Evolutionary conservation across 805 yeast species (phyloP).

Genomic region (Ogataea methylovora): DNA sequence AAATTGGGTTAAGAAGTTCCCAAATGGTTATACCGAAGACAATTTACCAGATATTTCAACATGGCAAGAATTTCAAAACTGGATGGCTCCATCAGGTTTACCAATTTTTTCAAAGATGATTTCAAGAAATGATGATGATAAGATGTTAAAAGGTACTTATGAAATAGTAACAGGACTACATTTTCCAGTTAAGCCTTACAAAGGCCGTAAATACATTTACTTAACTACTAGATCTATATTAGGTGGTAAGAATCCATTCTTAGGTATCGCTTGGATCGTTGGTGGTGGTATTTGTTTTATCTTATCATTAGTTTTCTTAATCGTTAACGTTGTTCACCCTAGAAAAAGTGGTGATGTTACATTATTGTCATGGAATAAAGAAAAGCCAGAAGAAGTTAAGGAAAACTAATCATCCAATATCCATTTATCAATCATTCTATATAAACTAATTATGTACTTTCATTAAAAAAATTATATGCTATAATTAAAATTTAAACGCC

Average conservation of each 20-base stretch:
- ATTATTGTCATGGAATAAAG: conserved; percentile 67
- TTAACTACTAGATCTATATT: conserved; percentile 63
- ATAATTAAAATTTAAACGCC: too few species aligned
- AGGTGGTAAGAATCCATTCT: conserved; percentile 70
- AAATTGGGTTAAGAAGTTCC: conserved; percentile 65
- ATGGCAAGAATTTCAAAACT: conserved; percentile 70
- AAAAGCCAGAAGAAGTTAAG: conserved; percentile 12
- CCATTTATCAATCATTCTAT: too few species aligned
- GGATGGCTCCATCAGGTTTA: conserved; percentile 82
- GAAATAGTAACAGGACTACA: conserved; percentile 63
- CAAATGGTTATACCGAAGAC: conserved; percentile 63
- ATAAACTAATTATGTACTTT: too few species aligned
- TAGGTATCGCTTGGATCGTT: conserved; percentile 69
- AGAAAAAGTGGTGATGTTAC: conserved; percentile 67
- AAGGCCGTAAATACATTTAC: conserved; percentile 62
- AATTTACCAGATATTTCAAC: conserved; percentile 60
- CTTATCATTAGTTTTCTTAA: conserved; percentile 43
- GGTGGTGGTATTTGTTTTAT: conserved; percentile 65
- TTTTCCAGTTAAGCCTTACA: conserved; percentile 66
- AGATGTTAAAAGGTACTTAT: conserved; percentile 50
- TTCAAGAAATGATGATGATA: conserved; percentile 52
- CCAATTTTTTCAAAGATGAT: conserved; percentile 61
- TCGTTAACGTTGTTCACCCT: conserved; percentile 54
- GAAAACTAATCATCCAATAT: too few species aligned
- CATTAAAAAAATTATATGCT: too few species aligned